phyloP scores from a whole-genome alignment of 345 rosid genomes.

The Citrus trifoliata region DNA sequence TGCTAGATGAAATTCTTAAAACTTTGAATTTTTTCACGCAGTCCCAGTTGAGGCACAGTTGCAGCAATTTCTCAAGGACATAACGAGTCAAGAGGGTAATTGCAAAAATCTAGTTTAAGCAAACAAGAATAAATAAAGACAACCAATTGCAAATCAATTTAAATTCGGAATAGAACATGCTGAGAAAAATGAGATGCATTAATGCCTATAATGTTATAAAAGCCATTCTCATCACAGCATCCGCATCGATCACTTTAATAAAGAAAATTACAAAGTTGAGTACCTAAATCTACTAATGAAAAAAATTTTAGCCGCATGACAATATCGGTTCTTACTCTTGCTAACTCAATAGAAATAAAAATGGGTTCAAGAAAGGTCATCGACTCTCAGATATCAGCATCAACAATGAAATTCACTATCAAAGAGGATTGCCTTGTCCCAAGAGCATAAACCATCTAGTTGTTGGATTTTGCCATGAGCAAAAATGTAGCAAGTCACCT shows the following conservation, averaged over 20 bases:
- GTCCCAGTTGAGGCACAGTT: too few relatives aligned
- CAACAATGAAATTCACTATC: constrained; percentile 21
- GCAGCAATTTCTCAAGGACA: too few relatives aligned
- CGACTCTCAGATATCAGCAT: constrained; percentile 16
- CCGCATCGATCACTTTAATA: not conserved
- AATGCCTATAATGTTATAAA: not conserved
- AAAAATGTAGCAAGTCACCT: constrained; percentile 31
- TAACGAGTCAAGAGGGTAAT: not conserved
- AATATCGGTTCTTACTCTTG: constrained; percentile 16
- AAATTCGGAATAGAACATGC: not conserved
- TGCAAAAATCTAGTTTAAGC: not conserved
- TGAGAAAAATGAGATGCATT: not conserved
- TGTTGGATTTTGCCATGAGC: constrained; percentile 20
- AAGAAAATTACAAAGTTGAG: constrained; percentile 1
- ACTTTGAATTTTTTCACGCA: too few relatives aligned
- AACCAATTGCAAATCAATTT: not conserved
- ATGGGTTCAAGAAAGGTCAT: constrained; percentile 24
- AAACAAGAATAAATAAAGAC: not conserved
- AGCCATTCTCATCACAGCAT: not conserved
- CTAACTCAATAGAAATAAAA: constrained; percentile 25
- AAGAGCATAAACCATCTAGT: constrained; percentile 22
- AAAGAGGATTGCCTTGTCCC: constrained; percentile 18
- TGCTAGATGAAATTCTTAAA: too few relatives aligned
- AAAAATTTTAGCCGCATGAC: constrained; percentile 18
- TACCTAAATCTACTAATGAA: not conserved